Percentiles rank a stretch among this genome's conserved stretches.
Conservation (phyloP, 2,329 filamentous ascomycete species). For the Ascochyta lentis region DNA sequence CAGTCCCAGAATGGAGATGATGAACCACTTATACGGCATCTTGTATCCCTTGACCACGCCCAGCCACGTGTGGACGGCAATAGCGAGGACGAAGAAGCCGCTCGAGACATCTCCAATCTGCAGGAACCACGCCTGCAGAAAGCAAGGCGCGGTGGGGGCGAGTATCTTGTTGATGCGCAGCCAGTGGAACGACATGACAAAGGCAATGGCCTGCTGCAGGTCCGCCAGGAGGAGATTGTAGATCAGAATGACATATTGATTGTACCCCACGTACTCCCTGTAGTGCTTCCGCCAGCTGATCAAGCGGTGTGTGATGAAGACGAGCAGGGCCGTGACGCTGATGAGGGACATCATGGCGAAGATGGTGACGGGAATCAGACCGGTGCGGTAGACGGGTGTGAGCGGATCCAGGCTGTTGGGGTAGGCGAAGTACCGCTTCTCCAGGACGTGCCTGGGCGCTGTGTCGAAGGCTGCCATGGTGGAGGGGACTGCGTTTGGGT, state of each 20-base stretch:
- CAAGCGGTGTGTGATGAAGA: conserved; percentile 60
- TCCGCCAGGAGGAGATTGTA: conserved; percentile 62
- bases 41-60: conserved; percentile 57
- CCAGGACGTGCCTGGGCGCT: conserved; percentile 15
- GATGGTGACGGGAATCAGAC: conserved; percentile 56
- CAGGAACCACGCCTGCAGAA: conserved; percentile 59
- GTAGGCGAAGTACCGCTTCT: conserved; percentile 26
- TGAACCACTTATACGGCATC: conserved; percentile 54
- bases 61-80: conserved; percentile 62
- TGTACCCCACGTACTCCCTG: conserved; percentile 59
- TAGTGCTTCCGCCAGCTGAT: conserved; percentile 59
- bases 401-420: conserved; percentile 45
- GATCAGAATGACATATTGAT: conserved; percentile 62
- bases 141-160: conserved; percentile 54
- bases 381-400: conserved; percentile 40
- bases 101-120: conserved; percentile 61
- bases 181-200: conserved; percentile 59
- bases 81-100: conserved; percentile 61
- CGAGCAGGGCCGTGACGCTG: conserved; percentile 52
- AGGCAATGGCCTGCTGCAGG: conserved; percentile 60
- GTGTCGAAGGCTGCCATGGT: conserved; percentile 22
- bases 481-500: neutral
- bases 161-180: conserved; percentile 53
- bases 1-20: conserved; percentile 51
- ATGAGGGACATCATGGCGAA: conserved; percentile 57